Conservation (phyloP, 2,329 filamentous ascomycete genomes). For the Blumeria hordei region DNA sequence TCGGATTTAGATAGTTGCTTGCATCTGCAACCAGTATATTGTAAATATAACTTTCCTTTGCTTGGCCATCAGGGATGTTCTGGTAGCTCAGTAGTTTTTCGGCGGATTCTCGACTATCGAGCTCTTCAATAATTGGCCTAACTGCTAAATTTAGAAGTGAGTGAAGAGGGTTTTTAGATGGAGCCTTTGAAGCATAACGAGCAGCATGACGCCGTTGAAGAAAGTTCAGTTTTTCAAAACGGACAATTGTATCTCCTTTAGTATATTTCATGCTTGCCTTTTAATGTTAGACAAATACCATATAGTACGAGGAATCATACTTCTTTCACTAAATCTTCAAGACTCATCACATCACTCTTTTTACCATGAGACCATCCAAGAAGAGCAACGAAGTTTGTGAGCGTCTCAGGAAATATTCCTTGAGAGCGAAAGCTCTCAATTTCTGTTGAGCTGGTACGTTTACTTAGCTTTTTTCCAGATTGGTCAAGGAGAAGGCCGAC, state of each 20-base stretch:
- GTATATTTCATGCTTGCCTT: conserved; percentile 75
- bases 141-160: conserved; percentile 11
- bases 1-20: conserved; percentile 30
- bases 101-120: conserved; percentile 2
- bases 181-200: conserved; percentile 8
- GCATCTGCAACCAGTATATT: conserved; percentile 27
- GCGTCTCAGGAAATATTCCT: conserved; percentile 35
- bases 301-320: conserved; percentile 18
- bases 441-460: conserved; percentile 47
- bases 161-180: conserved; percentile 5
- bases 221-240: conserved; percentile 54
- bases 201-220: conserved; percentile 44
- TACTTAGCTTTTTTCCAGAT: conserved; percentile 60
- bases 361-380: conserved; percentile 57
- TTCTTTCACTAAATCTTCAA: conserved; percentile 45
- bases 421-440: conserved; percentile 30
- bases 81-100: conserved; percentile 4
- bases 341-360: conserved; percentile 43
- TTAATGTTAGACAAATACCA: neutral
- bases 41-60: conserved; percentile 22
- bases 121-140: conserved; percentile 9
- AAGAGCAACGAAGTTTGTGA: conserved; percentile 66
- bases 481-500: conserved; percentile 49
- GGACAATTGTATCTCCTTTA: conserved; percentile 67
- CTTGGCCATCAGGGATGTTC: conserved; percentile 12